Base-by-base conservation (phyloP, 164 flowering plant genomes). In the Chimonanthus praecox region DNA sequence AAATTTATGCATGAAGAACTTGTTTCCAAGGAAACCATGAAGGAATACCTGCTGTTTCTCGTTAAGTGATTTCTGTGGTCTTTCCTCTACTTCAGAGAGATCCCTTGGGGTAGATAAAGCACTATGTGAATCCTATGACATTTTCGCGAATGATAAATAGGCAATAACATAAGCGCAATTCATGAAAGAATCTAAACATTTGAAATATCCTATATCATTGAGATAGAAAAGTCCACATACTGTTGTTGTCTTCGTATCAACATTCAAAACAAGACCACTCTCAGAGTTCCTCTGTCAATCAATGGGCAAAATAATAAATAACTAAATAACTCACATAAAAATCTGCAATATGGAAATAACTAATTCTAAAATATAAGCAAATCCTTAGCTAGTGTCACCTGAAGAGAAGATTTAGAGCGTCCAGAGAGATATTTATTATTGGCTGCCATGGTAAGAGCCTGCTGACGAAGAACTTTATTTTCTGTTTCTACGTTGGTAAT, bases 381-480 rank as follows among this genome's bases (percentile, higher is more conserved):
- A 66, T 6, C 18, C 16, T 10, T 54, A 9, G 58, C 15, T 54
- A n/a, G 60, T 3, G 60, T 54, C 60, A 54, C 60, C 60, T 10
- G 60, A 54, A 54, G 16, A 71, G 85, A 87, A 64, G 98, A 94
- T 80, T 88, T 92, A 47, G 97, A 88, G 65, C 94, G 92, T 63
- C 86, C 90, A 6, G 95, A 86, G 48, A 92, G 89, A 80, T 88
- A 85, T 79, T 91, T 92, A 72, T 84, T 88, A 67, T 72, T 82
- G 60, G 98, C 92, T 74, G 95, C 90, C 85, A 96, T 90, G 73
- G 97, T 88, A 51, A 96, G 84, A 70, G 98, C 91, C 75, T 96
- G 99, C 82, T 96, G 99, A 61, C 97, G 95, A 61, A 96, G 85
- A 64, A 96, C 99, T 87, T 96, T 83, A 82, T 92, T 96, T 82